These are phyloP conservation scores for Rhizomucor miehei DNA, from an alignment of 371 early-diverging fungal genomes.

Conservation along the genomic window DNA sequence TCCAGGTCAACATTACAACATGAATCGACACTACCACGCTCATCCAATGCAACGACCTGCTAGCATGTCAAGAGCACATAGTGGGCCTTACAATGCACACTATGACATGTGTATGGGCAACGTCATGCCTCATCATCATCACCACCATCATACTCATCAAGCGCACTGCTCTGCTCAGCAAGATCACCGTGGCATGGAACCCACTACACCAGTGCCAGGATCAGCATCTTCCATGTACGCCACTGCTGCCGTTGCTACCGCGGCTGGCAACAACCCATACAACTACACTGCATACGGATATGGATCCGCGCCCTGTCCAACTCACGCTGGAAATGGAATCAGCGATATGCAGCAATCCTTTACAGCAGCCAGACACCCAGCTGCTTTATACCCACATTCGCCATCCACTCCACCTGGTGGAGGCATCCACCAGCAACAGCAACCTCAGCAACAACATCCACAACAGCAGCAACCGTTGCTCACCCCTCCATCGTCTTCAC, in stretches of 20 bases:
- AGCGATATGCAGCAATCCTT: no score
- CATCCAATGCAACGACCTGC: slow-evolving; percentile 11
- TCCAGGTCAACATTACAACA: not conserved
- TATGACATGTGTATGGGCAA: slow-evolving; percentile 10
- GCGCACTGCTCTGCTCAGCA: not conserved
- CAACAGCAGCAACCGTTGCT: slow-evolving; percentile 9
- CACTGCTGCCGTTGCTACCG: not conserved
- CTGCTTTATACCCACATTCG: no score
- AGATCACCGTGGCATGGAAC: not conserved
- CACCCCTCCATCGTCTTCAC: slow-evolving; percentile 12
- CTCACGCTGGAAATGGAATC: no score
- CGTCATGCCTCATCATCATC: slow-evolving; percentile 9
- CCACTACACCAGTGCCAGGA: not conserved
- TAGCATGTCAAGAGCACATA: slow-evolving; percentile 6
- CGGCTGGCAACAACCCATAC: no score
- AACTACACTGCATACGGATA: no score
- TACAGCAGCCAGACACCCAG: no score
- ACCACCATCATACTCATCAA: slow-evolving; percentile 7
- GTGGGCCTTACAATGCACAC: slow-evolving; percentile 14
- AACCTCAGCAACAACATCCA: not conserved
- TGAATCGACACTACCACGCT: slow-evolving; percentile 3
- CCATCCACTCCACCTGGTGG: no score
- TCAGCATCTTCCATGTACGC: not conserved
- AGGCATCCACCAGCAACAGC: no score
- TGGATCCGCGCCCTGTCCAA: no score